Evolutionary conservation across 1,139 yeast genomes (phyloP), one percentile per base, ranked within the genome.

Genomic region (Protomyces inundatus): DNA sequence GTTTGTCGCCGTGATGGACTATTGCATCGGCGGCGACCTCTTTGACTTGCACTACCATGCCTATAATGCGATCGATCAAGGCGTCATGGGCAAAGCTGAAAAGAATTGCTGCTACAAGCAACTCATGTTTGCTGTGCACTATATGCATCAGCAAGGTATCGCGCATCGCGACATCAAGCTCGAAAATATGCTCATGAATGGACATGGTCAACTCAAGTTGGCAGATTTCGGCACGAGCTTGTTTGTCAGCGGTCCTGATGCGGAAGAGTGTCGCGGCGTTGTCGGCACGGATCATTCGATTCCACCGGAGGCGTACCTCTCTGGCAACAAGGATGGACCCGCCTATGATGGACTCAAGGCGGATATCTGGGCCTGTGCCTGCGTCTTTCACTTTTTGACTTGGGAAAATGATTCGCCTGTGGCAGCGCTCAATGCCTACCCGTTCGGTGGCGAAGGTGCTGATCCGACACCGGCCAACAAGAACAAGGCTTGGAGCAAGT

Each of bases 21-120:
- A 84, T 72, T 93, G 98, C 74, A 82, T 91, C 0, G 98, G 97
- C 46, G 98, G 98, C 64, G 98, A 93, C 74, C 78, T 93, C 67
- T 93, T 88, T 75, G 86, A 96, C 0, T 79, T 90, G 66, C 62
- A 58, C 56, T 70, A 66, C 45, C 58, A 69, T 67, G 65, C 69
- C 70, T 54, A 66, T 67, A 54, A 70, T 70, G 71, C 62, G 7
- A 64, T 54, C 34, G 64, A 53, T 35, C 63, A 46, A 39, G 64
- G 61, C 40, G 61, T 69, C 71, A 64, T 69, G 68, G 72, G 79
- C 4, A 69, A 80, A 45, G 69, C 65, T 37, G 90, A 85, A 71
- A 80, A 83, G 66, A 81, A 78, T 71, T 86, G 90, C 71, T 73
- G 84, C 53, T 85, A 85, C 74, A 86, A 86, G 68, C 90, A 86